A percentile compares a stretch with the other conserved stretches of the same genome.
phyloP scores from a whole-genome alignment of 1,284 basidiomycete genomes.

The Ceratobasidium sp. region DNA sequence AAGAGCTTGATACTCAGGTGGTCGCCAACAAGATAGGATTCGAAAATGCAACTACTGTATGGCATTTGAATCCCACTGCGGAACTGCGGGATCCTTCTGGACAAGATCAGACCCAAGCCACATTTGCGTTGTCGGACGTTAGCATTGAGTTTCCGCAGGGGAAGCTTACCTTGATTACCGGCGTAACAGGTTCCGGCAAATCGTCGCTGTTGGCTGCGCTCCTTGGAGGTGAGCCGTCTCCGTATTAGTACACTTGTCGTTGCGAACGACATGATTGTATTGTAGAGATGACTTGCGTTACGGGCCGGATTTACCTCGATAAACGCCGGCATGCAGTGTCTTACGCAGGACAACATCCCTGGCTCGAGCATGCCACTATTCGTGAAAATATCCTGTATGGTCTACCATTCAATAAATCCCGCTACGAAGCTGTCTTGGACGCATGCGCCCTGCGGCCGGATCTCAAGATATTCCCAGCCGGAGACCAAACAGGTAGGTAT shows the following conservation, averaged over 20 bases:
- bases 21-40: conserved; percentile 57
- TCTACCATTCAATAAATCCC: conserved; percentile 64
- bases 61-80: conserved; percentile 52
- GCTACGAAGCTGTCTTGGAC: conserved; percentile 76
- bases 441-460: conserved; percentile 82
- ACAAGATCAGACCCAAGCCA: background rate
- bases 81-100: background rate
- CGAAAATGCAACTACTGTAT: conserved; percentile 60
- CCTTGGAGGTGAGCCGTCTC: conserved; percentile 60
- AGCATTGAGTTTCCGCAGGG: conserved; percentile 64
- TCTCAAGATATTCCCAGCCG: conserved; percentile 76
- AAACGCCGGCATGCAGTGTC: conserved; percentile 68
- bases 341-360: conserved; percentile 50
- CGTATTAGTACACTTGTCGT: conserved; percentile 41
- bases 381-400: conserved; percentile 85
- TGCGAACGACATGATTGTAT: conserved; percentile 36
- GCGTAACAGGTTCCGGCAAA: conserved; percentile 82
- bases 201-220: conserved; percentile 70
- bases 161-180: conserved; percentile 69
- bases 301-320: conserved; percentile 65
- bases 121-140: conserved; percentile 50
- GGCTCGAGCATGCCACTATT: conserved; percentile 67
- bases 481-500: conserved; percentile 76
- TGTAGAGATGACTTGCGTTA: conserved; percentile 70
- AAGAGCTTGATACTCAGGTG: conserved; percentile 24